Conservation (phyloP, 2,329 filamentous ascomycete genomes). For the Penicillium sp. region DNA sequence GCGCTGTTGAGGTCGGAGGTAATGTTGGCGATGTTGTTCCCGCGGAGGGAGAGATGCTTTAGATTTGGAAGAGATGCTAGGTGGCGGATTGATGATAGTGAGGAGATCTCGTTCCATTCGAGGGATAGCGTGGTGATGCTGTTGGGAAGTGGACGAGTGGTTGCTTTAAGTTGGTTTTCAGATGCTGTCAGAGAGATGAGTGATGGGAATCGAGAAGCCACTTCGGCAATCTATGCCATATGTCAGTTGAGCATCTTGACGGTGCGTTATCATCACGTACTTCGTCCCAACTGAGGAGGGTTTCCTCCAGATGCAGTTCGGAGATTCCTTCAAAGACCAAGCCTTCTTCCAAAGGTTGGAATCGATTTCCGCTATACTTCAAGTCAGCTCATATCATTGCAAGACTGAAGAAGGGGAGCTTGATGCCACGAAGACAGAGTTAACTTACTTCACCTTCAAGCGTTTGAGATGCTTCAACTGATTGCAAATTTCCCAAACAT, state of each 20-base stretch:
- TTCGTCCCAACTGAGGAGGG: conserved; percentile 64
- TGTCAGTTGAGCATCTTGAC: neutral
- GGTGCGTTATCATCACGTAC: conserved; percentile 43
- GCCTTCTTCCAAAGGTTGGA: conserved; percentile 43
- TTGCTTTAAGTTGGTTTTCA: conserved; percentile 36
- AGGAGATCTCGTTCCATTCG: conserved; percentile 48
- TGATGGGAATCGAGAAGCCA: conserved; percentile 35
- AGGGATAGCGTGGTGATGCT: conserved; percentile 49
- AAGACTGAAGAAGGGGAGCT: neutral
- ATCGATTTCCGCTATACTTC: conserved; percentile 67
- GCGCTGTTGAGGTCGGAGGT: conserved; percentile 33
- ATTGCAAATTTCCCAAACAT: conserved; percentile 68
- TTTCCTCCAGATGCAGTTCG: conserved; percentile 66
- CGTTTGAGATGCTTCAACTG: conserved; percentile 65
- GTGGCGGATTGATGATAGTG: conserved; percentile 41
- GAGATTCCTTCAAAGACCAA: conserved; percentile 52
- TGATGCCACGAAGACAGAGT: neutral
- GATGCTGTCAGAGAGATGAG: conserved; percentile 36
- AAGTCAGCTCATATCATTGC: conserved; percentile 15
- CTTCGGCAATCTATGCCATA: conserved; percentile 32
- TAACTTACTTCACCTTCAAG: conserved; percentile 69
- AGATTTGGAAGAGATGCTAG: conserved; percentile 55
- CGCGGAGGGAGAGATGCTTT: conserved; percentile 62
- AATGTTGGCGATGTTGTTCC: conserved; percentile 63
- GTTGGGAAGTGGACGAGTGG: conserved; percentile 29